Base-by-base conservation (phyloP, 345 rosid species). In the Arabidopsis suecica region DNA sequence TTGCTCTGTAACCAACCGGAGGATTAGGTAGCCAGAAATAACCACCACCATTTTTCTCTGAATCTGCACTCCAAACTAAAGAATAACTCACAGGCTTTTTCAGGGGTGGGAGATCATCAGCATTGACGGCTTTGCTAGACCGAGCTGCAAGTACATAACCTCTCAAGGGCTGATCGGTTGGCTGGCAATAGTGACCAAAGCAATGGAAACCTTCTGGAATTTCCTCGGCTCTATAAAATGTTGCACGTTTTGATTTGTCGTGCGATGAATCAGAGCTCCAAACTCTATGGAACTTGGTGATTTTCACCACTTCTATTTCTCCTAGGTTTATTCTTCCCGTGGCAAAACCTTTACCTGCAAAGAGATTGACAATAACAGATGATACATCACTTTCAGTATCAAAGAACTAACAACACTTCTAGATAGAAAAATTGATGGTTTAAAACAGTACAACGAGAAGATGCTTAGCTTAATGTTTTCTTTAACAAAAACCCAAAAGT, bases 21-120 rank as follows among this genome's bases (percentile, higher is more conserved):
- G 98, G 86, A 65, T 86, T 91, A 16, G 98, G 96, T 56, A 81
- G 79, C 98, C 98, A 93, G 65, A 93, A 93, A 75, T 86, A 93
- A 48, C 86, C 86, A 45, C 78, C 6, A 6, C 82, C 85, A 47
- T 84, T 56, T 11, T 72, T 59, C 32, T 74, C 70, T 18, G 89
- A 70, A 61, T 84, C 86, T 4, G 74, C 54, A 65, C 76, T 77
- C 94, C 91, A 86, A 53, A 91, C 56, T 70, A 83, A 71, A 6
- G 89, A 75, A 76, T 85, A 93, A 69, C 79, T 70, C 51, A 84
- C 78, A 8, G 98, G 97, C 80, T 81, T 82, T 50, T 60, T 78
- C 65, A 93, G 72, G 20, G 95, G 80, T 0, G 96, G 86, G 47
- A 41, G 65, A 32, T 81, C 76, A 32, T 79, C 68, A 37, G 51